These are phyloP conservation scores for Lactarius akahatsu DNA, from an alignment of 768 basidiomycete species.

Conservation along the genomic window DNA sequence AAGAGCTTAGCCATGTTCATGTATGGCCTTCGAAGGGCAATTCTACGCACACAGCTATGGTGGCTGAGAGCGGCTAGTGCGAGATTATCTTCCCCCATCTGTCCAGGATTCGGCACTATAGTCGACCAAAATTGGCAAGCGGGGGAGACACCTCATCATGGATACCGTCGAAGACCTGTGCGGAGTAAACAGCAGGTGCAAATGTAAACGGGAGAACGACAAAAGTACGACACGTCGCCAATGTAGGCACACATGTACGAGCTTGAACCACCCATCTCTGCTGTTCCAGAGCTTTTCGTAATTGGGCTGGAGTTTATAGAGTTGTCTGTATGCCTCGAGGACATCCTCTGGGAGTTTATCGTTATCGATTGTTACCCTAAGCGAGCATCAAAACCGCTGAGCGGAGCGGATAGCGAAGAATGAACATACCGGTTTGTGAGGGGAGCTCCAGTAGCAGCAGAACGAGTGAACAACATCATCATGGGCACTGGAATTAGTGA, in stretches of 20 bases:
- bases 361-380: not conserved
- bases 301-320: not conserved
- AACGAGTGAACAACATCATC: not conserved
- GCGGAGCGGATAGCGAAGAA: not conserved
- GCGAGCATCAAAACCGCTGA: not conserved
- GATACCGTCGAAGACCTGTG: not conserved
- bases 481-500: too few relatives aligned
- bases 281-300: not conserved
- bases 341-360: not conserved
- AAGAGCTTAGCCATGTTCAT: not conserved
- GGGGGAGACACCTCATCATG: not conserved
- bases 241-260: constrained; percentile 11
- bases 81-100: not conserved
- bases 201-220: not conserved
- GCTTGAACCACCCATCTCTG: constrained; percentile 13
- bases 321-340: constrained; percentile 1
- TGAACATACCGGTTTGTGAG: not conserved
- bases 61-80: not conserved
- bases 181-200: not conserved
- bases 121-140: not conserved
- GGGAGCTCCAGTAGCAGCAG: not conserved
- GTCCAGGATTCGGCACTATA: not conserved
- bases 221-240: constrained; percentile 9
- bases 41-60: not conserved
- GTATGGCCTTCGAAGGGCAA: not conserved